Percentiles rank a stretch among this genome's conserved stretches.
Evolutionary conservation across 345 rosid genomes (phyloP).

Genomic region (Heritiera littoralis): DNA sequence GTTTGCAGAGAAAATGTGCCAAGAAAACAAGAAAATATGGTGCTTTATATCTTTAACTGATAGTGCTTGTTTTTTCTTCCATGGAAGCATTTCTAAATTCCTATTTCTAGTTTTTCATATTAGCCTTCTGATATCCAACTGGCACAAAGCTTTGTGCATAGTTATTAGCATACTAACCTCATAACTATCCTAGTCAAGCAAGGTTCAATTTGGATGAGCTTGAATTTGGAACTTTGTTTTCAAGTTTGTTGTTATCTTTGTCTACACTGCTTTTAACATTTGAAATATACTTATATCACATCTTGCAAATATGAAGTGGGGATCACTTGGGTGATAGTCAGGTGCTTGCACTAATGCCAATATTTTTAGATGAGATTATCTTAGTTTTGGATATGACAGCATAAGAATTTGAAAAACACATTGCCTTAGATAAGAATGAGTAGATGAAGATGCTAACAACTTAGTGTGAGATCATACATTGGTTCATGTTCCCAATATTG

Average conservation of each 20-base stretch:
- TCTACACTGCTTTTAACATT: too few species aligned
- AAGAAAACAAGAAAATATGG: not conserved
- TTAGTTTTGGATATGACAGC: not conserved
- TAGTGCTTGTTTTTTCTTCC: not conserved
- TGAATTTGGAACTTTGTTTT: too few species aligned
- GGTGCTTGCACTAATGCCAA: not conserved
- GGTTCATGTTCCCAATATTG: too few species aligned
- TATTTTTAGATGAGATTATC: not conserved
- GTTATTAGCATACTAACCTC: not conserved
- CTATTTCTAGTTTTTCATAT: not conserved
- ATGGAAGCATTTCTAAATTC: not conserved
- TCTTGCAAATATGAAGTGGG: not conserved
- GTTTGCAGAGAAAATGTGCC: conserved; percentile 9
- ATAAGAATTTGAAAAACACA: too few species aligned
- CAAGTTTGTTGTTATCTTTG: too few species aligned
- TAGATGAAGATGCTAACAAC: too few species aligned
- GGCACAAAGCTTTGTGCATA: not conserved
- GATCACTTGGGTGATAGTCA: not conserved
- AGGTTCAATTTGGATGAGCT: not conserved
- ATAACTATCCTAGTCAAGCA: not conserved
- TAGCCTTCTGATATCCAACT: conserved; percentile 5
- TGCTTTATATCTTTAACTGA: not conserved
- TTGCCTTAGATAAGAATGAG: too few species aligned
- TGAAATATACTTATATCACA: not conserved
- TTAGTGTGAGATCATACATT: too few species aligned